Base-by-base conservation (phyloP, 2,329 filamentous ascomycete genomes). In the Bimuria novae-zelandiae region DNA sequence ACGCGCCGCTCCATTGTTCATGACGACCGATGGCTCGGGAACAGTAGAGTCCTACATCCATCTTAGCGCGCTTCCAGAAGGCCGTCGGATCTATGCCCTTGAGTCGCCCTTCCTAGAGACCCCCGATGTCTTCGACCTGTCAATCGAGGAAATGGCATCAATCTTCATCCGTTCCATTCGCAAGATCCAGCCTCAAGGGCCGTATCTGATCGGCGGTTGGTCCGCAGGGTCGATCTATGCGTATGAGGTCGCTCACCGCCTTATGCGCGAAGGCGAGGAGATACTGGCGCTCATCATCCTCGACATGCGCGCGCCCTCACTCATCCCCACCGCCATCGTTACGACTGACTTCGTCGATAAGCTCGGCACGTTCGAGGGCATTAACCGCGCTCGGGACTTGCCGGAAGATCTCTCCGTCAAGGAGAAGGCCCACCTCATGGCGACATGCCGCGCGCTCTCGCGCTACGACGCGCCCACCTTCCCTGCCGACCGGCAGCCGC, bases 191-290 rank as follows among this genome's bases (percentile, higher is more conserved):
- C 67, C 73, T 6, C 51, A 63, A 32, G 73, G 73, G 2, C 73
- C 73, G 12, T 76, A 76, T 52, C 60, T 67, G 23, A 54, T 76
- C 7, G 71, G 65, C 25, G 73, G 73, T 23, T 75, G 69, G 67
- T 74, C 71, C 7, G 63, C 63, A 22, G 73, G 73, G 19, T 70
- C 66, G 33, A 63, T 72, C 23, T 68, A 70, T 43, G 70, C 73
- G 8, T 75, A 72, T 52, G 70, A 74, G 52, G 69, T 69, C 19
- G 61, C 68, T 6, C 25, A 43, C 16, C 10, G 14, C 16, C 37
- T 50, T 6, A 35, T 25, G 19, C 12, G 27, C 17, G 29, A 35
- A 35, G 47, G 47, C 16, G 47, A 50, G 37, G 11, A n/a, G 2
- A 37, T 50, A 4, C 12, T 19, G 14, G 29, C 25, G 12, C 47